Conservation (phyloP, 495 filamentous ascomycete species). For the Achaetomiella virescens region DNA sequence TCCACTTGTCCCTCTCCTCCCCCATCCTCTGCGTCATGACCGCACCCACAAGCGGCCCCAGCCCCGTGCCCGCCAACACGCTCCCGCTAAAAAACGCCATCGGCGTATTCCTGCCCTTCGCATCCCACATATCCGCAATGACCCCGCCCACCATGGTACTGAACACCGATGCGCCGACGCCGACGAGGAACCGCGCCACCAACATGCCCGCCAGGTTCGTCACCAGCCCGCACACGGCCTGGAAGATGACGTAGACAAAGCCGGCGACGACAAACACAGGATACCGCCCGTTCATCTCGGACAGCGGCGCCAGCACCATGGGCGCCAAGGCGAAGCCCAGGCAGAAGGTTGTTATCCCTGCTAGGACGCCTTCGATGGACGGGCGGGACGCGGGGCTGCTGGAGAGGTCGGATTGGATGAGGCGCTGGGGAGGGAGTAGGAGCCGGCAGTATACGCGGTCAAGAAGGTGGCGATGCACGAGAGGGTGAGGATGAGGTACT, state of each 20-base stretch:
- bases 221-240: slow-evolving; percentile 73
- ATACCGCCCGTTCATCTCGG: slow-evolving; percentile 77
- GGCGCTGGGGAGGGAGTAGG: slow-evolving; percentile 63
- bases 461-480: slow-evolving; percentile 69
- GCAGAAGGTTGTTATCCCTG: slow-evolving; percentile 81
- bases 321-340: slow-evolving; percentile 78
- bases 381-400: slow-evolving; percentile 34
- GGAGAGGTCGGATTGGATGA: slow-evolving; percentile 59
- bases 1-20: slow-evolving; percentile 46
- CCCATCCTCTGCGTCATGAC: slow-evolving; percentile 56
- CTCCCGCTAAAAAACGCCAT: slow-evolving; percentile 81
- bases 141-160: slow-evolving; percentile 91
- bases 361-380: slow-evolving; percentile 56
- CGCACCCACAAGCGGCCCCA: slow-evolving; percentile 68
- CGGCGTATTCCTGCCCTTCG: slow-evolving; percentile 73
- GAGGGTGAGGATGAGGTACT: slow-evolving; percentile 65
- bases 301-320: slow-evolving; percentile 87
- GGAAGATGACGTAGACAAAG: slow-evolving; percentile 57
- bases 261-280: slow-evolving; percentile 75
- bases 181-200: slow-evolving; percentile 68
- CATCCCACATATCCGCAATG: slow-evolving; percentile 79
- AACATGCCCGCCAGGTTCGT: slow-evolving; percentile 66
- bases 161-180: slow-evolving; percentile 73
- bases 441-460: slow-evolving; percentile 76
- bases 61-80: slow-evolving; percentile 74